Percentiles rank a stretch among this genome's conserved stretches.
phyloP scores from a whole-genome alignment of 306 rosid genomes.

The Trifolium pratense region DNA sequence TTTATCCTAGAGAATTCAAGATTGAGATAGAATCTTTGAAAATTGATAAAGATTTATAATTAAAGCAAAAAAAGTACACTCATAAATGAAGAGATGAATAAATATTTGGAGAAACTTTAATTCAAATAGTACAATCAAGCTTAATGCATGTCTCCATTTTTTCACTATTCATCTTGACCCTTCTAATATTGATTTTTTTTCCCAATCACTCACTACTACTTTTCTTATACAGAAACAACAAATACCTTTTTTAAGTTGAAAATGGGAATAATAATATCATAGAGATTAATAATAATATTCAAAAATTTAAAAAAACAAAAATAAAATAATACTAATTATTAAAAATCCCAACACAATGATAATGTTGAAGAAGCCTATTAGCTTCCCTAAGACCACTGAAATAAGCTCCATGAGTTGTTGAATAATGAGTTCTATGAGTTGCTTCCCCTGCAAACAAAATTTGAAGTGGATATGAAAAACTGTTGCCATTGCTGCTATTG shows the following conservation, averaged over 20 bases:
- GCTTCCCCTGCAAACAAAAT: constrained; percentile 98
- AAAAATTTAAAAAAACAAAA: constrained; percentile 36
- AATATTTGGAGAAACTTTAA: constrained; percentile 41
- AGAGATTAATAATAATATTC: constrained; percentile 47
- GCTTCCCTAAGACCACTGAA: constrained; percentile 98
- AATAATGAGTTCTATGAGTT: constrained; percentile 95
- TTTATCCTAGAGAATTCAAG: not conserved
- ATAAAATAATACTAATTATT: constrained; percentile 36
- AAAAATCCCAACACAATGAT: constrained; percentile 68
- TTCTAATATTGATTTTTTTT: constrained; percentile 39
- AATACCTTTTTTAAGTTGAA: constrained; percentile 54
- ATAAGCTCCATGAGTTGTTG: constrained; percentile 99
- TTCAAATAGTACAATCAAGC: constrained; percentile 62
- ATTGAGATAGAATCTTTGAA: constrained; percentile 6
- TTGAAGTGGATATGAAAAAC: constrained; percentile 67
- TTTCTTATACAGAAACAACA: constrained; percentile 56
- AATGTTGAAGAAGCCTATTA: constrained; percentile 88
- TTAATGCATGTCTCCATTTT: constrained; percentile 54
- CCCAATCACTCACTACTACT: constrained; percentile 43
- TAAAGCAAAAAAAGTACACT: constrained; percentile 45
- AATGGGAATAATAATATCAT: constrained; percentile 58
- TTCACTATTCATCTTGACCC: constrained; percentile 55
- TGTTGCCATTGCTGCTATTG: constrained; percentile 29
- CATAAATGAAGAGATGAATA: constrained; percentile 52
- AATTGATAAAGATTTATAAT: constrained; percentile 37